phyloP scores from a whole-genome alignment of 129 eudicot species.

The Oenanthe sinensis region DNA sequence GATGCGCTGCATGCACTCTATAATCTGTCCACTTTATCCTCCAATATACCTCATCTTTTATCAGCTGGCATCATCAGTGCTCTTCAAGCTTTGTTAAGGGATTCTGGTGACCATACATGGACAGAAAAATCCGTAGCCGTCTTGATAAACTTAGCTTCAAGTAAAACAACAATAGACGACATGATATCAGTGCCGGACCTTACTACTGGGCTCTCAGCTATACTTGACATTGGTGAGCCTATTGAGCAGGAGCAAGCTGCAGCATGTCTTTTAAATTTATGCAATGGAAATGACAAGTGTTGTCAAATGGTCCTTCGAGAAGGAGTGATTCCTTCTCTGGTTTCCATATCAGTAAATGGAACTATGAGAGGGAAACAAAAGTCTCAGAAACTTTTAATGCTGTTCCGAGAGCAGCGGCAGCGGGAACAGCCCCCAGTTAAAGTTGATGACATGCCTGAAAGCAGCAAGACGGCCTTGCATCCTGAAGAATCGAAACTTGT shows the following conservation, averaged over 20 bases:
- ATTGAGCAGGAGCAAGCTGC: constrained; percentile 93
- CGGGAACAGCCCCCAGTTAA: constrained; percentile 60
- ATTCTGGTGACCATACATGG: constrained; percentile 42
- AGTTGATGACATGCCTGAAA: constrained; percentile 15
- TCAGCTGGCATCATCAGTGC: constrained; percentile 51
- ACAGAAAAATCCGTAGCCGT: constrained; percentile 81
- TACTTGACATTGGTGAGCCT: constrained; percentile 74
- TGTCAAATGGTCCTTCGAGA: constrained; percentile 88
- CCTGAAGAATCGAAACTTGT: constrained; percentile 38
- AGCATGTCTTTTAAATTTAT: constrained; percentile 60
- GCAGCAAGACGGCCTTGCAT: constrained; percentile 26
- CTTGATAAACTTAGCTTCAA: constrained; percentile 60
- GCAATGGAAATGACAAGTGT: constrained; percentile 68
- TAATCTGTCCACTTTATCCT: constrained; percentile 58
- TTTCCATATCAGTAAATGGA: constrained; percentile 85
- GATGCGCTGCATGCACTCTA: constrained; percentile 86
- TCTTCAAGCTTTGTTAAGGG: constrained; percentile 41
- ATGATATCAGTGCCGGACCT: constrained; percentile 38
- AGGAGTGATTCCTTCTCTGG: constrained; percentile 95
- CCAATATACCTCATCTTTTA: constrained; percentile 63
- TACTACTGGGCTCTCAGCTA: constrained; percentile 42
- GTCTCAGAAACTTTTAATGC: constrained; percentile 84
- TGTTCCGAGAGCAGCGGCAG: constrained; percentile 90
- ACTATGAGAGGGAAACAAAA: constrained; percentile 82
- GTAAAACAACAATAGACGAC: constrained; percentile 46